These are phyloP conservation scores for Epichloe aotearoae DNA, from an alignment of 2,329 filamentous ascomycete species.

Conservation along the genomic window DNA sequence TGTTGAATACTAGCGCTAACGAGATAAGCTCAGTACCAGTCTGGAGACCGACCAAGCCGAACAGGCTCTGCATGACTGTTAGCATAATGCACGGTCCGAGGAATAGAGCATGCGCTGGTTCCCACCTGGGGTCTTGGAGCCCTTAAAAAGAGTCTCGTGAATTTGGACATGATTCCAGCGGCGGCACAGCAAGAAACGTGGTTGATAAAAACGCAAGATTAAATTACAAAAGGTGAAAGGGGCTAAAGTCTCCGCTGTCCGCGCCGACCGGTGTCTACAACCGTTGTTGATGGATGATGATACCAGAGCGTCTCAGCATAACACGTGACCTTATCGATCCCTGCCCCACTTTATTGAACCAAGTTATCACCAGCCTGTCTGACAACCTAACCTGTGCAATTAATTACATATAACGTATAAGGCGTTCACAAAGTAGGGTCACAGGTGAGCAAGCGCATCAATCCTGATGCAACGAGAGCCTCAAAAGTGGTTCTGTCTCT, in stretches of 20 bases:
- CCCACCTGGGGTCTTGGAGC: slow-evolving; percentile 28
- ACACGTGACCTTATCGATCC: too few relatives aligned
- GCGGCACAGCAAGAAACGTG: not conserved
- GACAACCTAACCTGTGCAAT: too few relatives aligned
- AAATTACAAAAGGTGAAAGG: not conserved
- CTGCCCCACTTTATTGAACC: too few relatives aligned
- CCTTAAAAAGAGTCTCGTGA: slow-evolving; percentile 25
- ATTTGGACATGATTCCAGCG: slow-evolving; percentile 18
- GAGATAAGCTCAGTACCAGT: slow-evolving; percentile 79
- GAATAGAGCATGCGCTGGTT: not conserved
- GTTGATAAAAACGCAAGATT: not conserved
- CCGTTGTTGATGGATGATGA: too few relatives aligned
- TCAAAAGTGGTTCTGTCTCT: too few relatives aligned
- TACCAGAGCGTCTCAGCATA: too few relatives aligned
- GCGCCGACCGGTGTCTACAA: too few relatives aligned
- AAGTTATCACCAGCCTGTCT: too few relatives aligned
- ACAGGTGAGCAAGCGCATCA: too few relatives aligned
- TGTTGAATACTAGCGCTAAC: slow-evolving; percentile 77
- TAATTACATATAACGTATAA: too few relatives aligned
- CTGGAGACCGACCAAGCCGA: slow-evolving; percentile 74
- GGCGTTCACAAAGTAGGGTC: too few relatives aligned
- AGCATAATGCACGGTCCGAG: slow-evolving; percentile 1
- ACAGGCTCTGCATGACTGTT: slow-evolving; percentile 50
- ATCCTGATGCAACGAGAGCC: too few relatives aligned
- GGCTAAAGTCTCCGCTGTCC: not conserved